These are phyloP conservation scores for Termitomyces sp. DNA, from an alignment of 768 basidiomycete species.

Conservation along the genomic window DNA sequence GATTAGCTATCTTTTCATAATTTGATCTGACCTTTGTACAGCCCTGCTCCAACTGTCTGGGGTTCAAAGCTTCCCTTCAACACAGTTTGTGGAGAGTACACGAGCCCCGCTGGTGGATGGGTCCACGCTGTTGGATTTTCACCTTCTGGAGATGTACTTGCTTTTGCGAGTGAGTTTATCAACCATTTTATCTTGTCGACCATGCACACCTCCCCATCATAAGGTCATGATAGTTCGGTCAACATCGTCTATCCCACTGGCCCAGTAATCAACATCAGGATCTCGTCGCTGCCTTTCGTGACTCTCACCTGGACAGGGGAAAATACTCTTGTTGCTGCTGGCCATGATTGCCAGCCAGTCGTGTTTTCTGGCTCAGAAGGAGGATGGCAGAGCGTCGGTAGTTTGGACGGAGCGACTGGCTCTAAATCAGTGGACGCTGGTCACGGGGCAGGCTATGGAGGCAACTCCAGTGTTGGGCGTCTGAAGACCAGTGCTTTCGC, in stretches of 20 bases:
- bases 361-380: slow-evolving; percentile 70
- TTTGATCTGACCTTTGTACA: slow-evolving; percentile 23
- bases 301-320: slow-evolving; percentile 86
- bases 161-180: slow-evolving; percentile 78
- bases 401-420: slow-evolving; percentile 75
- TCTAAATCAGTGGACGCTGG: slow-evolving; percentile 35
- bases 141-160: slow-evolving; percentile 90
- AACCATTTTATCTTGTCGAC: neutral
- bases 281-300: slow-evolving; percentile 74
- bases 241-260: slow-evolving; percentile 87
- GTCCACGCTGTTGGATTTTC: slow-evolving; percentile 96
- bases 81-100: slow-evolving; percentile 93
- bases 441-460: slow-evolving; percentile 38
- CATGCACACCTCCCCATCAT: neutral
- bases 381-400: slow-evolving; percentile 79
- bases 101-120: slow-evolving; percentile 90
- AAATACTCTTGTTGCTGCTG: slow-evolving; percentile 80
- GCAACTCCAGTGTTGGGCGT: slow-evolving; percentile 51
- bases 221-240: slow-evolving; percentile 94
- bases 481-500: slow-evolving; percentile 93
- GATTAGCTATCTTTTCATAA: neutral
- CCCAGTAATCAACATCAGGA: slow-evolving; percentile 70
- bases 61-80: slow-evolving; percentile 98
- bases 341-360: slow-evolving; percentile 96
- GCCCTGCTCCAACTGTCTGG: slow-evolving; percentile 88